These are phyloP conservation scores for Trametes polyzona DNA, from an alignment of 1,284 basidiomycete species.

Conservation along the genomic window DNA sequence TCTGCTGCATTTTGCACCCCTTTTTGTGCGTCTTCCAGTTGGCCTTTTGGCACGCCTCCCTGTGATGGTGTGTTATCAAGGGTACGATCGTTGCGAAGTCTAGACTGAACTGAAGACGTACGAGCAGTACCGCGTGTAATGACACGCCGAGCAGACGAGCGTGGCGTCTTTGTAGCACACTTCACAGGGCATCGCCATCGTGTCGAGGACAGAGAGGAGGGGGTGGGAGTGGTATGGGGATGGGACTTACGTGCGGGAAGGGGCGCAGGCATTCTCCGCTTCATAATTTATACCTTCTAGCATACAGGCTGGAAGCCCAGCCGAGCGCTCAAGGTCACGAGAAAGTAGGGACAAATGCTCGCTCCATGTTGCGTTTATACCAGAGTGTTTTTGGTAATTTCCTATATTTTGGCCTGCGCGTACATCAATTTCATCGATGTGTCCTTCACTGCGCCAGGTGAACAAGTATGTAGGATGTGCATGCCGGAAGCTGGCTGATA, in stretches of 20 bases:
- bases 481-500: neutral
- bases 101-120: conserved; percentile 10
- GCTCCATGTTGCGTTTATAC: no score
- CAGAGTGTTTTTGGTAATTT: no score
- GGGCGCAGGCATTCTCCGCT: no score
- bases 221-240: neutral
- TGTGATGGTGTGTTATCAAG: neutral
- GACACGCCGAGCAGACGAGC: conserved; percentile 24
- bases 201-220: neutral
- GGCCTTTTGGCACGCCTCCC: conserved; percentile 33
- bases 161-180: conserved; percentile 19
- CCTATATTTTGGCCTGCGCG: no score
- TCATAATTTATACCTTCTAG: neutral
- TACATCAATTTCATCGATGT: no score
- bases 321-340: no score
- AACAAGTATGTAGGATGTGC: neutral
- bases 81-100: no score
- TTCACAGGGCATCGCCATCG: conserved; percentile 14
- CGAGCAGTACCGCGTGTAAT: conserved; percentile 29
- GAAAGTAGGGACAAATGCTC: no score
- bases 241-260: neutral
- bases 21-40: conserved; percentile 41
- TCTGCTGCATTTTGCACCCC: conserved; percentile 39
- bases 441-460: no score
- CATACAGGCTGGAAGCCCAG: no score